Base-by-base conservation (phyloP, 2,329 filamentous ascomycete species). In the Clonostachys rhizophaga region DNA sequence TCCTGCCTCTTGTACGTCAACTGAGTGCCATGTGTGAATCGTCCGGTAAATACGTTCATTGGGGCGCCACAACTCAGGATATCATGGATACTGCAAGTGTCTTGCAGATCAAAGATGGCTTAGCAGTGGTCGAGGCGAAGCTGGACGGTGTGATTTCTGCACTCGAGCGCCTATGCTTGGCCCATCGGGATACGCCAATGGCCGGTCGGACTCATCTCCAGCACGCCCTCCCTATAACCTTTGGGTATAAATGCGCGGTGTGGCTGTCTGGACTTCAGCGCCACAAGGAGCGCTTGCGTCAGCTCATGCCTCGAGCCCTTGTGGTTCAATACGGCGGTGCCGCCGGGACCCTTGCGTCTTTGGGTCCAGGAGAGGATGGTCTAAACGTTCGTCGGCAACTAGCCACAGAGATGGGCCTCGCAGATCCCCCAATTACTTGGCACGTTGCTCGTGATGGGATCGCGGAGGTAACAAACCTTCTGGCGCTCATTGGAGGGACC, bases 1-100 rank as follows among this genome's bases (percentile, higher is more conserved):
- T 79, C 9, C 62, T 79, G 1, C 72, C 74, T 1, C 54, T 79
- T 12, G 70, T 78, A 4, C 64, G 69, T 34, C 76, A 79, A 49
- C 33, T 17, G n/a, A 35, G 16, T 37, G 43, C 34, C 18, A 42
- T 18, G 12, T 35, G 14, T 37, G 10, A 6, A n/a, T 14, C 30
- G 13, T 18, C 52, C 46, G 56, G 53, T 5, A 55, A 52, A 1
- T 80, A 77, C 52, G 69, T 81, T 12, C 77, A 81, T 55, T 80
- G 77, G 76, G 78, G 78, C 9, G 76, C 77, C 2, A 81, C 78
- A 0, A 81, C 78, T 0, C 78, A 81, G 51, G 77, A 81, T 52
- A 79, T 81, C 49, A 80, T 79, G 76, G 78, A 81, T 51, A 62
- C 72, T 0, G 78, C 76, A 0, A 72, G 69, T 12, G 62, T 78